A percentile compares a stretch with the other conserved stretches of the same genome.
These are phyloP conservation scores for Alliaria petiolata DNA, from an alignment of 345 rosid species.

Conservation along the genomic window DNA sequence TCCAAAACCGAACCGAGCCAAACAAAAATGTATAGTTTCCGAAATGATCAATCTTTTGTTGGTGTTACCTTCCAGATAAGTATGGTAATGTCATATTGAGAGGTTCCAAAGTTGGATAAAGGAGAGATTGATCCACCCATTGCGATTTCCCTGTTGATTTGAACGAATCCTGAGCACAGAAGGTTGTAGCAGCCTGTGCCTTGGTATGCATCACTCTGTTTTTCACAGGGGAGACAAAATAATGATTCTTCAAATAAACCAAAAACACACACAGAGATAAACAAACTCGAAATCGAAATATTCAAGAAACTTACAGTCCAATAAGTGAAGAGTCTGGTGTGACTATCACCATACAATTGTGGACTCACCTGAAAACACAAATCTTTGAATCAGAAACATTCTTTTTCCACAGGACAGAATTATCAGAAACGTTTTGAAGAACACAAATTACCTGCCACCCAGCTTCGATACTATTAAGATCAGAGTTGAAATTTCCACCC, in stretches of 20 bases:
- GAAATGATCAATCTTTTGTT: too few species aligned
- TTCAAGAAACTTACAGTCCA: slow-evolving; percentile 61
- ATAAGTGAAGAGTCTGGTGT: slow-evolving; percentile 67
- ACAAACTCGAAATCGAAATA: background rate
- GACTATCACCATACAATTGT: slow-evolving; percentile 63
- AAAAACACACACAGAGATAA: background rate
- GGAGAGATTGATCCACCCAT: slow-evolving; percentile 79
- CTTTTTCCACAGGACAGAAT: background rate
- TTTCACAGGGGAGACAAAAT: slow-evolving; percentile 4
- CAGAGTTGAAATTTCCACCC: slow-evolving; percentile 66
- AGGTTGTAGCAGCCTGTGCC: slow-evolving; percentile 82
- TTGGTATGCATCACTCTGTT: slow-evolving; percentile 76
- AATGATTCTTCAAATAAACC: background rate
- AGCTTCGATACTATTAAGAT: slow-evolving; percentile 78
- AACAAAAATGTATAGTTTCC: too few species aligned
- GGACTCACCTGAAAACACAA: slow-evolving; percentile 57
- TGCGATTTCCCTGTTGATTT: slow-evolving; percentile 64
- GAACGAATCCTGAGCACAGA: slow-evolving; percentile 70
- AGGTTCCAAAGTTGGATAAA: slow-evolving; percentile 42
- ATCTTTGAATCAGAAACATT: background rate
- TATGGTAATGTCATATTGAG: slow-evolving; percentile 68
- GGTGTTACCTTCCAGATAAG: slow-evolving; percentile 70
- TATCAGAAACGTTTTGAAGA: background rate
- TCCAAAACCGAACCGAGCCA: background rate
- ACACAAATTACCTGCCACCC: slow-evolving; percentile 63